phyloP scores from a whole-genome alignment of 164 flowering plant genomes.

The Dillenia suffruticosa region DNA sequence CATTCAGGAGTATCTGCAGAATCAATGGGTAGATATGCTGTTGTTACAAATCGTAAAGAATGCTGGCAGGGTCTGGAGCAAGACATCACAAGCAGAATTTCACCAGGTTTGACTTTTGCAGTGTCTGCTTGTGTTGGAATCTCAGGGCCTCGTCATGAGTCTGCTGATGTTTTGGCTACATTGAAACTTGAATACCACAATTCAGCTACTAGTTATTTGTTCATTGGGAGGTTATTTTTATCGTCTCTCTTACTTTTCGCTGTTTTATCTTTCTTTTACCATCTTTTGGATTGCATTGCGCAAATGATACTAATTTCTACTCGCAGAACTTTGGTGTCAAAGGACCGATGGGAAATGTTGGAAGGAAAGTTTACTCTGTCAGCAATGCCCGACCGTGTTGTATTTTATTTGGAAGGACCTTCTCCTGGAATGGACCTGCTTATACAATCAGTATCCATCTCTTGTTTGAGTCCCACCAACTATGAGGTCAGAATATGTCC shows the following conservation, averaged over 20 bases:
- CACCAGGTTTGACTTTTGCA: conserved; percentile 41
- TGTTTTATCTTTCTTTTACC: not conserved
- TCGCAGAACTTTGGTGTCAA: conserved; percentile 45
- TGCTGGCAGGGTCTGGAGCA: conserved; percentile 93
- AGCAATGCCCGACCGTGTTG: conserved; percentile 43
- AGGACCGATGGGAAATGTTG: conserved; percentile 60
- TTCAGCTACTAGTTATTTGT: conserved; percentile 40
- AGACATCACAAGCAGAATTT: conserved; percentile 66
- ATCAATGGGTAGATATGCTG: conserved; percentile 48
- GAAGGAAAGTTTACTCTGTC: conserved; percentile 71
- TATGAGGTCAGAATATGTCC: conserved; percentile 26
- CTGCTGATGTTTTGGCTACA: conserved; percentile 62
- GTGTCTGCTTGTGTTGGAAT: conserved; percentile 73
- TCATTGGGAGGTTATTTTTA: conserved; percentile 57
- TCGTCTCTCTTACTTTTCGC: not conserved
- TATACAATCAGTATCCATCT: conserved; percentile 49
- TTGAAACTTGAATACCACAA: conserved; percentile 49
- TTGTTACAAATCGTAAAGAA: conserved; percentile 57
- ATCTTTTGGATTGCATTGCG: not conserved
- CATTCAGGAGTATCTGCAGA: conserved; percentile 23
- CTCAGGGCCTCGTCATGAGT: conserved; percentile 44
- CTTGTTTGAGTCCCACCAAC: conserved; percentile 24
- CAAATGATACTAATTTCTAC: conserved; percentile 1
- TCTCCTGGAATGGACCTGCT: conserved; percentile 73
- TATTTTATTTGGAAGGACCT: conserved; percentile 86